These are phyloP conservation scores for Aspergillus ochraceoroseus DNA, from an alignment of 2,329 filamentous ascomycete species.

Conservation along the genomic window DNA sequence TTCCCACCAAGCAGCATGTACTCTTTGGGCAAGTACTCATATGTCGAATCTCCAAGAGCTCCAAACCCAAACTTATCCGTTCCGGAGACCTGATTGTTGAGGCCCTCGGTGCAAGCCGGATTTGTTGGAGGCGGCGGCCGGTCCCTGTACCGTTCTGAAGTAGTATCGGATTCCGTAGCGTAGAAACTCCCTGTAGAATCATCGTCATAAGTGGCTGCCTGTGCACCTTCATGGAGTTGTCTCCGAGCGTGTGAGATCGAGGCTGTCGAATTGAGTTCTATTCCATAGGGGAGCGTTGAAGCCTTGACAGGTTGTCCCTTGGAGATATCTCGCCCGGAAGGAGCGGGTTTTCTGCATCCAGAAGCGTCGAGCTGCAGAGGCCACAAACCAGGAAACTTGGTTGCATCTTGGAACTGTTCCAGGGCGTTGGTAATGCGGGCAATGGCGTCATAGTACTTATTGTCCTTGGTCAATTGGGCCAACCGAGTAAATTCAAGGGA, in stretches of 20 bases:
- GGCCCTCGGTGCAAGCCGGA: conserved; percentile 38
- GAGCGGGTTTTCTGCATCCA: conserved; percentile 59
- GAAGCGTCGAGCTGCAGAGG: conserved; percentile 71
- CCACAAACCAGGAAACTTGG: conserved; percentile 72
- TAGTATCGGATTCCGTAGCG: conserved; percentile 2
- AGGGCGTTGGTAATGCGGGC: conserved; percentile 79
- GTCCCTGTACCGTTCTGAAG: conserved; percentile 10
- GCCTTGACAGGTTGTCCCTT: conserved; percentile 8
- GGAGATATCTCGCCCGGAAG: conserved; percentile 16
- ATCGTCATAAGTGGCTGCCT: conserved; percentile 28
- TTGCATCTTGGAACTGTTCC: conserved; percentile 66
- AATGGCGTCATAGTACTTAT: conserved; percentile 85
- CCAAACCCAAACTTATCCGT: conserved; percentile 43
- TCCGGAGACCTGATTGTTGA: conserved; percentile 34
- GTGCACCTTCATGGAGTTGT: conserved; percentile 25
- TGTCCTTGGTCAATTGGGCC: conserved; percentile 73
- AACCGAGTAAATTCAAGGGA: conserved; percentile 85
- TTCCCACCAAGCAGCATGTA: conserved; percentile 45
- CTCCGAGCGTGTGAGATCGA: conserved; percentile 15
- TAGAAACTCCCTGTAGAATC: neutral
- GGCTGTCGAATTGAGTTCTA: conserved; percentile 1
- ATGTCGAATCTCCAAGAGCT: conserved; percentile 47
- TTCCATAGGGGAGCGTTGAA: conserved; percentile 2
- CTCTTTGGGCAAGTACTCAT: conserved; percentile 51
- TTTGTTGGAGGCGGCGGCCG: conserved; percentile 13